Base-by-base conservation (phyloP, 805 yeast genomes). In the Barnettozyma californica region DNA sequence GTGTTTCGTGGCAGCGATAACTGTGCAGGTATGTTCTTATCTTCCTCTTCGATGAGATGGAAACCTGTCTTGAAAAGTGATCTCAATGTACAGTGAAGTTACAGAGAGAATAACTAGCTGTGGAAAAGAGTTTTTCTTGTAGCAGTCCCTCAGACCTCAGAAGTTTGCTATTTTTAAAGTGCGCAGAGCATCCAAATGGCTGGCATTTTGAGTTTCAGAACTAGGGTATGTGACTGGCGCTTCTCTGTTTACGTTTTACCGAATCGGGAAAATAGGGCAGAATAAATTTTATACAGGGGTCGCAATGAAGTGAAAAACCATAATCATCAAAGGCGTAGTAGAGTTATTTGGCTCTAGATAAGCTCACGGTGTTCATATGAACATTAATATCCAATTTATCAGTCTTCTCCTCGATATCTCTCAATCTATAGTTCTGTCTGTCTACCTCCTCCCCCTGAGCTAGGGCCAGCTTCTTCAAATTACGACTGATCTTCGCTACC, bases 371-470 rank as follows among this genome's bases (percentile, higher is more conserved):
- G 62, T 87, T 87, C 68, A 84, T 71, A 62, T 87, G 91, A 45
- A 92, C 83, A 62, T 84, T 83, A 49, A 88, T 84, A 65, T 92
- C 97, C 62, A 90, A 74, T 46, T 78, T 77, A 62, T 88, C 95
- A 3, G 96, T 86, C 61, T 85, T 84, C 56, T 88, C 90, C 58
- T 87, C 92, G 55, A 94, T 83, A 53, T 80, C 75, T 49, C 77
- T 78, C 56, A 92, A 72, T 57, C 95, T 81, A 25, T 65, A 66
- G 62, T 87, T 90, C 68, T 92, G 99, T 33, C 80, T 73, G 46
- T 81, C 82, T 41, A 94, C 78, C 68, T 92, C 98, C 29, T 77
- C 77, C 46, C 88, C 81, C 62, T 88, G 81, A 4, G 87, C 73
- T 49, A 74, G 62, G 2, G 97, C 97, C 46, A 87, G 73, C 53